Evolutionary conservation across 768 basidiomycete species (phyloP).

Genomic region (Coprinopsis sp.): DNA sequence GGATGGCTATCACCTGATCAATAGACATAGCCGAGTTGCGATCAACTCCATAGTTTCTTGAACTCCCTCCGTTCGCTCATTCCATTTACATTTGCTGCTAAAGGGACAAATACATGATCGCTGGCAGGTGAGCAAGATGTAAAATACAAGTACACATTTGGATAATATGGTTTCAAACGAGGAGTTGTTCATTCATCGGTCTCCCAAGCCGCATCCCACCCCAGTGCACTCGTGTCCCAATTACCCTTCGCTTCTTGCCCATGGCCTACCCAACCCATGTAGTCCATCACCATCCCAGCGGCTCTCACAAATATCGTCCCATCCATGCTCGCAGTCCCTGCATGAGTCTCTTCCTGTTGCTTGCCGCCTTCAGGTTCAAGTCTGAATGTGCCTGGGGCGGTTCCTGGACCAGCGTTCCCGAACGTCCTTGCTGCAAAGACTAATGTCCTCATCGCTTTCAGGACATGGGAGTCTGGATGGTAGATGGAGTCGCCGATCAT

Average conservation of each 20-base stretch:
- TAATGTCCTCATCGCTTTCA: constrained; percentile 47
- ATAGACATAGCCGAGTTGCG: not conserved
- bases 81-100: constrained; percentile 2
- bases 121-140: no score
- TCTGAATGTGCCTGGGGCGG: no score
- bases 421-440: no score
- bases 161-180: no score
- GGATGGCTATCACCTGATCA: no score
- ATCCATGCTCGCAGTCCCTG: constrained; percentile 41
- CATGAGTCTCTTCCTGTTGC: constrained; percentile 43
- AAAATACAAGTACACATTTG: no score
- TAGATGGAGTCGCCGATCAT: constrained; percentile 43
- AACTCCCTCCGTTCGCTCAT: no score
- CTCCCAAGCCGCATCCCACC: constrained; percentile 60
- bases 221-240: constrained; percentile 57
- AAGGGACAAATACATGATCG: constrained; percentile 1
- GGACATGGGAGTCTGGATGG: constrained; percentile 47
- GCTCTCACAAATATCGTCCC: constrained; percentile 55
- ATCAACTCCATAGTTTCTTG: not conserved
- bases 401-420: no score
- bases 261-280: constrained; percentile 50
- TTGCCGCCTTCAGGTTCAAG: no score
- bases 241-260: constrained; percentile 40
- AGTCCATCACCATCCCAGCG: constrained; percentile 52
- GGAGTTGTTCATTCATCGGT: no score